Evolutionary conservation across 148 eudicot species (phyloP), one percentile per base, ranked within the genome.

Genomic region (Fagopyrum tataricum): DNA sequence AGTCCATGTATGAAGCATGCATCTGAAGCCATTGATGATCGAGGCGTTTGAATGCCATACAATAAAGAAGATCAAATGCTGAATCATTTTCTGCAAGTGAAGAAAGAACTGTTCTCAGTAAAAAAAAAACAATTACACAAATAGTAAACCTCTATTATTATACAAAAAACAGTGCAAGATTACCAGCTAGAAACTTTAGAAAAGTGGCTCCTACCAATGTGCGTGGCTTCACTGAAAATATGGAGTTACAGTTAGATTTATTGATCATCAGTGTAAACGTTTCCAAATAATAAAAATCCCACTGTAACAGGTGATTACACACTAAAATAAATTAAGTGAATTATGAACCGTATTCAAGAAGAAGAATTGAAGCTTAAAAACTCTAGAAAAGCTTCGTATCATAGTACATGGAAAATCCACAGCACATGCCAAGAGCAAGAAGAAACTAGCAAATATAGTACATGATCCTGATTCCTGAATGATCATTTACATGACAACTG

Each of bases 1-100:
- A 95, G 85, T 95, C 98, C 98, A 95, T 95, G 84, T 95, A 95
- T 62, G 98, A 95, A 58, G 98, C 98, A 75, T 77, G 97, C 98
- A 95, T 91, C 74, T 85, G 79, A 74, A 95, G 98, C 98, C 98
- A 95, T 76, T 82, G 89, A 79, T 84, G 83, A 75, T 95, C 98
- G 81, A 95, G 92, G 80, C 91, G 79, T 86, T 87, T 91, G 87
- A 95, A 95, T 44, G 97, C 80, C 77, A 95, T 91, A 82, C 97
- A 95, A 67, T 95, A 95, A 42, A 95, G 92, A 70, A 89, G 85
- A 82, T 95, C 97, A 72, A 95, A 95, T 72, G 98, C 98, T 7
- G 88, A 85, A 66, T 87, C 97, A 78, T 91, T 84, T 74, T 95
- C 98, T 95, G 93, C 72, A 69, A 75, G 66, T 69, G 12, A 78